Percentiles rank a stretch among this genome's conserved stretches.
phyloP scores from a whole-genome alignment of 306 rosid genomes.

The Potentilla sterilis region DNA sequence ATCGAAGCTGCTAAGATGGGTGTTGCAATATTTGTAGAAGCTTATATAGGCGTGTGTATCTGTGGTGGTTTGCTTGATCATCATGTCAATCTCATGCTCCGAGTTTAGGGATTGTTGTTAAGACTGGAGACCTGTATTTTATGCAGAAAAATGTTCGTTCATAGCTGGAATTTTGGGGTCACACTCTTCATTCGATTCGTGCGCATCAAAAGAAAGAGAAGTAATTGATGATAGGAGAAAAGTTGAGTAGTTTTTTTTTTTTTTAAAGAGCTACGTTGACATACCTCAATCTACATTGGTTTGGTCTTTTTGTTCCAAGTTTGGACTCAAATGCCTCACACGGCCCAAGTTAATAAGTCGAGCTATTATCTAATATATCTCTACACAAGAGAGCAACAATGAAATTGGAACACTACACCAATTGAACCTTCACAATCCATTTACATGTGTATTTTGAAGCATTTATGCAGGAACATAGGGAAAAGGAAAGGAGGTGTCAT shows the following conservation, averaged over 20 bases:
- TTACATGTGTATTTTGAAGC: too few relatives aligned
- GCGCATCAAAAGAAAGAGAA: neutral
- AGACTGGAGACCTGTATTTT: neutral
- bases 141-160: constrained; percentile 1
- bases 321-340: neutral
- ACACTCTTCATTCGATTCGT: neutral
- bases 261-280: too few relatives aligned
- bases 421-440: neutral
- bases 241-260: neutral
- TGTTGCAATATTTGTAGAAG: neutral
- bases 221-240: neutral
- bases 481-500: neutral
- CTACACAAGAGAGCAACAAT: too few relatives aligned
- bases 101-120: neutral
- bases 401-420: too few relatives aligned
- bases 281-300: neutral
- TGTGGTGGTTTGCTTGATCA: neutral
- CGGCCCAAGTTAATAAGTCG: too few relatives aligned
- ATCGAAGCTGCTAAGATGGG: neutral
- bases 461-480: too few relatives aligned
- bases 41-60: neutral
- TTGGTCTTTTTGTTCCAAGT: neutral
- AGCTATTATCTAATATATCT: too few relatives aligned
- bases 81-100: constrained; percentile 3
- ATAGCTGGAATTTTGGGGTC: constrained; percentile 4